Conservation (phyloP, 1,139 yeast species). For the Pichia sp. region DNA sequence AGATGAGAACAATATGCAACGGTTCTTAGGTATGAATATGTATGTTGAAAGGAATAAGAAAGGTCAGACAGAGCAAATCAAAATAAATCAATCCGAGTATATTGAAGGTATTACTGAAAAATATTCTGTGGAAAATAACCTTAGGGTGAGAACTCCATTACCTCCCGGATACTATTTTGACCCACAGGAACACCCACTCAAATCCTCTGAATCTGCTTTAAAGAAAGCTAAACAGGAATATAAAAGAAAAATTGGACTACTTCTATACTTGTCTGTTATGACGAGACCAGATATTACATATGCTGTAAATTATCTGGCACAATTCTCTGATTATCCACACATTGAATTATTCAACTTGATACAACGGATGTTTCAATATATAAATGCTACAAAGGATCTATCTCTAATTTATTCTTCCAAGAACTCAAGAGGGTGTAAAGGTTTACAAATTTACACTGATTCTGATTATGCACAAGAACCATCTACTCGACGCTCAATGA, state of each 20-base stretch:
- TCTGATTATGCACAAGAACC: not conserved
- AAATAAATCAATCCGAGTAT: not conserved
- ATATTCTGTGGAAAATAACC: not conserved
- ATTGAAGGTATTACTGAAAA: not conserved
- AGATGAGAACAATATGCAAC: not conserved
- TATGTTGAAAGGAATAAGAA: not conserved
- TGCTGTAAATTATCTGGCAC: constrained; percentile 5
- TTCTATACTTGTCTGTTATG: constrained; percentile 2
- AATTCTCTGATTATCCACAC: constrained; percentile 3
- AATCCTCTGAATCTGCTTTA: not conserved
- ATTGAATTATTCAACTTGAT: not conserved
- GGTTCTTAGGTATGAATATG: constrained; percentile 1
- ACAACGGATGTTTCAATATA: not conserved
- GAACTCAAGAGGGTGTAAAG: not conserved
- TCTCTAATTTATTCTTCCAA: too few relatives aligned
- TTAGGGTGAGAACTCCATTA: not conserved
- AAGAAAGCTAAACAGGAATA: not conserved
- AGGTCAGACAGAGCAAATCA: not conserved
- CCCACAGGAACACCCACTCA: not conserved
- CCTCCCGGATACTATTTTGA: not conserved
- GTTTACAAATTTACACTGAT: not conserved
- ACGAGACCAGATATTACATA: constrained; percentile 4
- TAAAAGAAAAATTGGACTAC: not conserved
- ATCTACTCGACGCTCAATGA: too few relatives aligned
- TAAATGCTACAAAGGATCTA: not conserved